A percentile compares a stretch with the other conserved stretches of the same genome.
Evolutionary conservation across 306 rosid genomes (phyloP).

Genomic region (Quercus wislizeni): DNA sequence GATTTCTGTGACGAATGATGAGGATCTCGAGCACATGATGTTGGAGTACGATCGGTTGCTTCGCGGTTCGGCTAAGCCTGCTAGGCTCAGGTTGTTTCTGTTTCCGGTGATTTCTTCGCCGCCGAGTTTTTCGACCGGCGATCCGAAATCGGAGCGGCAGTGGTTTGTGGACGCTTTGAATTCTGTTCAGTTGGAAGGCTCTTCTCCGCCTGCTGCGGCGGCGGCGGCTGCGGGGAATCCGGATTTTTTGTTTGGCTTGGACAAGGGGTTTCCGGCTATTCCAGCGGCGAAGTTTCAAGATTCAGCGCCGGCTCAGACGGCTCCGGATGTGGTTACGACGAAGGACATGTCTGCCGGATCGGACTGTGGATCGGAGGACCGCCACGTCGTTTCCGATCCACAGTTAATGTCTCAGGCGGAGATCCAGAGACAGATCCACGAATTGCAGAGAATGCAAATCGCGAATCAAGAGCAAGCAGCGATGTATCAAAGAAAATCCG

Average conservation of each 20-base stretch:
- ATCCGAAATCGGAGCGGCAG: slow-evolving; percentile 52
- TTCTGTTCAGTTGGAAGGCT: slow-evolving; percentile 57
- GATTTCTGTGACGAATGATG: slow-evolving; percentile 81
- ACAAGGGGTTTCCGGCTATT: slow-evolving; percentile 35
- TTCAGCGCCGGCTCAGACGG: slow-evolving; percentile 23
- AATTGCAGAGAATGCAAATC: slow-evolving; percentile 49
- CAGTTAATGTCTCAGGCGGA: slow-evolving; percentile 35
- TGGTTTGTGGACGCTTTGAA: slow-evolving; percentile 90
- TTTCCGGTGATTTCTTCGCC: slow-evolving; percentile 33
- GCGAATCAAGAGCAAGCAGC: slow-evolving; percentile 36
- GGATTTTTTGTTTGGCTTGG: slow-evolving; percentile 80
- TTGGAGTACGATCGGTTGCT: slow-evolving; percentile 71
- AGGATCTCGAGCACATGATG: slow-evolving; percentile 87
- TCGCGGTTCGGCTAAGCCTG: slow-evolving; percentile 68
- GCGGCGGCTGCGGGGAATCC: slow-evolving; percentile 41
- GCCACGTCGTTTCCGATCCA: slow-evolving; percentile 33
- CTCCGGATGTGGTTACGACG: slow-evolving; percentile 33
- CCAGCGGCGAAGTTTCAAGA: slow-evolving; percentile 37
- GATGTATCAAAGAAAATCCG: slow-evolving; percentile 34
- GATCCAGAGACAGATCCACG: slow-evolving; percentile 57
- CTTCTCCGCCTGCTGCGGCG: slow-evolving; percentile 43
- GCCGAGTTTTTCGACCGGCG: not conserved
- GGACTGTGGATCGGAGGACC: slow-evolving; percentile 50
- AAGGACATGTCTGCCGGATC: slow-evolving; percentile 34
- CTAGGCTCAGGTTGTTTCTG: slow-evolving; percentile 65